Evolutionary conservation across 345 rosid genomes (phyloP).

Genomic region (Microthlaspi erraticum): DNA sequence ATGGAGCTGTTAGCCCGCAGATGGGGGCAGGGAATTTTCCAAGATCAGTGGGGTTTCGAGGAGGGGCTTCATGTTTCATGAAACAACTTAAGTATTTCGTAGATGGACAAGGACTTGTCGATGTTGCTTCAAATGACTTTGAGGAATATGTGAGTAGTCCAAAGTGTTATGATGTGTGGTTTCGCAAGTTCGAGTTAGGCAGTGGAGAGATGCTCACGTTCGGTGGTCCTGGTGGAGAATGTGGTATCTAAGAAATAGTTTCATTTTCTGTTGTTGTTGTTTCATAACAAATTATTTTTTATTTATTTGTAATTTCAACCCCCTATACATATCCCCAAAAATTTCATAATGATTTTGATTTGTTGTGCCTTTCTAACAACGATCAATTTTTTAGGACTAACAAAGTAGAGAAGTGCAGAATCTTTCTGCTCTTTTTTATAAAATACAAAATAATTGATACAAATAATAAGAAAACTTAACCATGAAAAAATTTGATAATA

Average conservation of each 20-base stretch:
- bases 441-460: not conserved
- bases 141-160: constrained; percentile 23
- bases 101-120: not conserved
- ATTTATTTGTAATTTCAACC: no score
- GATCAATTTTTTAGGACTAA: not conserved
- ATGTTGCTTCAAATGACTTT: not conserved
- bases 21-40: constrained; percentile 29
- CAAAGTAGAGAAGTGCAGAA: not conserved
- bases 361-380: constrained; percentile 3
- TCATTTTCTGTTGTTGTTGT: not conserved
- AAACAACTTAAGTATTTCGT: constrained; percentile 15
- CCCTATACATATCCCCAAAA: not conserved
- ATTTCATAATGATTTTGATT: no score
- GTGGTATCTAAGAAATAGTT: constrained; percentile 11
- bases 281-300: not conserved
- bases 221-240: constrained; percentile 32
- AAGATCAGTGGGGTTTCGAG: not conserved
- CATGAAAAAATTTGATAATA: not conserved
- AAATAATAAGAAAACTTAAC: constrained; percentile 5
- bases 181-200: constrained; percentile 15
- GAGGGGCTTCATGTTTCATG: constrained; percentile 8
- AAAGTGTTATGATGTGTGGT: constrained; percentile 19
- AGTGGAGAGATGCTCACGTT: constrained; percentile 10
- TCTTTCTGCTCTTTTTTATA: not conserved
- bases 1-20: constrained; percentile 1